These are phyloP conservation scores for Aspergillus sp. DNA, from an alignment of 2,329 filamentous ascomycete genomes.

Conservation along the genomic window DNA sequence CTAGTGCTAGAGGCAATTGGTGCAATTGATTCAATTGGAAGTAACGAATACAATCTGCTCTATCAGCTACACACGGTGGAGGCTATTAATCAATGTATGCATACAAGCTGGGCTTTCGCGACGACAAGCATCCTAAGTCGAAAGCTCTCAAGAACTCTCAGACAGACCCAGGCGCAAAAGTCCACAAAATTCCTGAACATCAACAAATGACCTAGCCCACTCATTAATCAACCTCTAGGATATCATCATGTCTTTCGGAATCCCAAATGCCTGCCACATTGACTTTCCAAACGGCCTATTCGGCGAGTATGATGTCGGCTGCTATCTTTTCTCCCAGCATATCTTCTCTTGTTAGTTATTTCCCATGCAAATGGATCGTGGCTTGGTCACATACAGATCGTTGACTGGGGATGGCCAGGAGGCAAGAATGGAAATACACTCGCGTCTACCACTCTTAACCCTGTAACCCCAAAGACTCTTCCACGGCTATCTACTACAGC, in stretches of 20 bases:
- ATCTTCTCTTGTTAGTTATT: conserved; percentile 22
- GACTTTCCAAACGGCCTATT: neutral
- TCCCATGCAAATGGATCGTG: neutral
- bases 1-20: neutral
- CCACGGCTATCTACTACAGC: conserved; percentile 33
- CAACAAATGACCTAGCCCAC: neutral
- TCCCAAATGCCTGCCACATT: too few relatives aligned
- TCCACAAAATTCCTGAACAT: neutral
- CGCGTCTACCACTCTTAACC: conserved; percentile 37
- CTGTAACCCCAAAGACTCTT: conserved; percentile 29
- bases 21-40: neutral
- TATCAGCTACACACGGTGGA: neutral
- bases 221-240: too few relatives aligned
- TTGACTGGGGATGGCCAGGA: conserved; percentile 43
- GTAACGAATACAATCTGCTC: neutral
- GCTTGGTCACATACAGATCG: conserved; percentile 32
- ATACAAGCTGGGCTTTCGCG: neutral
- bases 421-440: conserved; percentile 36
- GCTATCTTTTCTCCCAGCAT: conserved; percentile 46
- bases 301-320: conserved; percentile 20
- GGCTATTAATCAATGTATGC: neutral
- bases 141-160: neutral
- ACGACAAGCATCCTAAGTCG: neutral
- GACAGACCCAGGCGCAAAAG: neutral
- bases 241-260: too few relatives aligned